These are phyloP conservation scores for Lentinula aciculospora DNA, from an alignment of 768 basidiomycete genomes.

Conservation along the genomic window DNA sequence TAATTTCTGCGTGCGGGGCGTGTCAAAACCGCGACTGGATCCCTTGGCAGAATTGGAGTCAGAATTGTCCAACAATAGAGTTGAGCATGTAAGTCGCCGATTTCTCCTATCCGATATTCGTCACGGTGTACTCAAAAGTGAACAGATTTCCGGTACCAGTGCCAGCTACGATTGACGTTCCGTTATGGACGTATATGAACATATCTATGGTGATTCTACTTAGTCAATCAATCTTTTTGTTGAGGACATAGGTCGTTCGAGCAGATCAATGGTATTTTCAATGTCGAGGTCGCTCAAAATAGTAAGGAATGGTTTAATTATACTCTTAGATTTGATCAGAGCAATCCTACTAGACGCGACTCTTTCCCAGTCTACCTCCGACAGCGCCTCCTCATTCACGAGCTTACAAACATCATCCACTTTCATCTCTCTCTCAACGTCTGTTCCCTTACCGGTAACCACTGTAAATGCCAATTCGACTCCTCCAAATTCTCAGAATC, in stretches of 20 bases:
- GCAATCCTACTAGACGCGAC: not conserved
- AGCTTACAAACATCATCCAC: constrained; percentile 4
- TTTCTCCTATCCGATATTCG: too few species aligned
- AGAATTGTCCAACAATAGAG: constrained; percentile 24
- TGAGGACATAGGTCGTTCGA: not conserved
- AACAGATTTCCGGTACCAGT: constrained; percentile 39
- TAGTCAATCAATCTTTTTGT: not conserved
- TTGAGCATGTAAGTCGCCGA: constrained; percentile 27
- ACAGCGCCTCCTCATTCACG: not conserved
- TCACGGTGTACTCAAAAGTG: not conserved
- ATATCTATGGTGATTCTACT: constrained; percentile 24
- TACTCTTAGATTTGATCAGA: not conserved
- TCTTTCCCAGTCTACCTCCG: not conserved
- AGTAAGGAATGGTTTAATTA: not conserved
- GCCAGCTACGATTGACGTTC: constrained; percentile 38
- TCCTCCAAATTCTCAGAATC: constrained; percentile 11
- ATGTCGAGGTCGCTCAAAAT: not conserved
- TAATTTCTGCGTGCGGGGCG: constrained; percentile 52
- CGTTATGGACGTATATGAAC: constrained; percentile 54
- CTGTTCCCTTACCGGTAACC: constrained; percentile 2
- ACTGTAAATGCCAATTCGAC: not conserved
- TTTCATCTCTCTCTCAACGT: constrained; percentile 8
- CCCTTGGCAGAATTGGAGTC: constrained; percentile 32
- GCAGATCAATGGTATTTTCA: not conserved
- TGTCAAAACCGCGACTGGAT: constrained; percentile 45